A percentile compares a stretch with the other conserved stretches of the same genome.
Conservation (phyloP, 192 early-diverging fungal genomes). For the Umbelopsis ramanniana region DNA sequence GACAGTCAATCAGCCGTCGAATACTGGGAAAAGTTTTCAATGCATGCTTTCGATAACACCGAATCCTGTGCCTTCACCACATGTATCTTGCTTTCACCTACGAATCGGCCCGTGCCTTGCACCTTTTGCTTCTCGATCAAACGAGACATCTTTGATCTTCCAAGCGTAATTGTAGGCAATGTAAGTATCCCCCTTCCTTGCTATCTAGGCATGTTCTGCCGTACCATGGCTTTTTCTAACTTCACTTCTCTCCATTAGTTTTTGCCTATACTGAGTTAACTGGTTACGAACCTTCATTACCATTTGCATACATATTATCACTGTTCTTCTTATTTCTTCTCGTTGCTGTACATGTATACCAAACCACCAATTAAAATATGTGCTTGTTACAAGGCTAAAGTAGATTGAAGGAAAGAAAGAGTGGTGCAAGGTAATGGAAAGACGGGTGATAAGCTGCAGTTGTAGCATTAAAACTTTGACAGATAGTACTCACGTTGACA, state of each 20-base stretch:
- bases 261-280: conserved; percentile 29
- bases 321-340: conserved; percentile 1
- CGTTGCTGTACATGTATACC: conserved; percentile 23
- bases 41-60: conserved; percentile 90
- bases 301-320: conserved; percentile 21
- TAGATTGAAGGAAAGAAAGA: not conserved
- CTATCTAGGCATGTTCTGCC: not conserved
- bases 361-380: conserved; percentile 11
- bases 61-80: conserved; percentile 85
- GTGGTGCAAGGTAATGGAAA: no score
- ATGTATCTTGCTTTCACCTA: conserved; percentile 75
- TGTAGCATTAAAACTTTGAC: not conserved
- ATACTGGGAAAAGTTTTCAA: conserved; percentile 94
- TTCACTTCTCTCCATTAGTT: conserved; percentile 18
- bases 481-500: no score
- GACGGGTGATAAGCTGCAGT: not conserved
- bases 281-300: not conserved
- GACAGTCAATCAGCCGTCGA: conserved; percentile 87
- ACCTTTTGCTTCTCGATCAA: conserved; percentile 96
- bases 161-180: conserved; percentile 80
- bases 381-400: not conserved
- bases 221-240: not conserved
- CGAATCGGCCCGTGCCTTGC: conserved; percentile 77
- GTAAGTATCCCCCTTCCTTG: conserved; percentile 21
- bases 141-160: conserved; percentile 94